Evolutionary conservation across 169 alveolate genomes (phyloP).

Genomic region (Cystoisospora suis): DNA sequence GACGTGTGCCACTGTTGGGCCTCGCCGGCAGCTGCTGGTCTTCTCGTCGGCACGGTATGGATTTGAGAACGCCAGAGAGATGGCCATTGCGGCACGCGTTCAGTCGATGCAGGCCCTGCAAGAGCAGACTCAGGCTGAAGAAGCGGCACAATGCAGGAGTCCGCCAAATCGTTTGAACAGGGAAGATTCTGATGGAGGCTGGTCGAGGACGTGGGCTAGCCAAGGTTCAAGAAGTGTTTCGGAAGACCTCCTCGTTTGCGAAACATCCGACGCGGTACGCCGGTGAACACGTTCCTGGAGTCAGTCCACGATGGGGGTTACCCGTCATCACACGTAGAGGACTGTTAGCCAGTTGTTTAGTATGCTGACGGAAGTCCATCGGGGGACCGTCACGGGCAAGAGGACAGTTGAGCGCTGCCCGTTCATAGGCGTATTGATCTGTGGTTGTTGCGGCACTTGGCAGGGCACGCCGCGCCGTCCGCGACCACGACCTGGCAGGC

Average conservation of each 20-base stretch:
- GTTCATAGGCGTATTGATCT: no score
- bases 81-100: slow-evolving; percentile 55
- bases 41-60: slow-evolving; percentile 61
- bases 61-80: slow-evolving; percentile 43
- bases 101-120: slow-evolving; percentile 41
- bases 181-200: background rate
- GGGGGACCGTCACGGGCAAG: no score
- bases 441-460: no score
- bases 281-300: no score
- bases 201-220: background rate
- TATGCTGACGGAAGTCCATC: no score
- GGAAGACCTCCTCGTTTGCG: background rate
- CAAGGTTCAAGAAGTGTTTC: background rate
- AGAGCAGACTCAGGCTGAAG: background rate
- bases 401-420: no score
- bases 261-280: background rate
- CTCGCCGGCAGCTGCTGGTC: slow-evolving; percentile 55
- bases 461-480: no score
- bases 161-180: background rate
- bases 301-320: no score
- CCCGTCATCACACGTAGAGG: no score
- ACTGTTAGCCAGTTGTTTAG: no score
- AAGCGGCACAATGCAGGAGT: background rate
- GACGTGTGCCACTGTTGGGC: slow-evolving; percentile 63
- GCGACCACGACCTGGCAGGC: no score